These are phyloP conservation scores for Salix udensis DNA, from an alignment of 345 rosid species.

Conservation along the genomic window DNA sequence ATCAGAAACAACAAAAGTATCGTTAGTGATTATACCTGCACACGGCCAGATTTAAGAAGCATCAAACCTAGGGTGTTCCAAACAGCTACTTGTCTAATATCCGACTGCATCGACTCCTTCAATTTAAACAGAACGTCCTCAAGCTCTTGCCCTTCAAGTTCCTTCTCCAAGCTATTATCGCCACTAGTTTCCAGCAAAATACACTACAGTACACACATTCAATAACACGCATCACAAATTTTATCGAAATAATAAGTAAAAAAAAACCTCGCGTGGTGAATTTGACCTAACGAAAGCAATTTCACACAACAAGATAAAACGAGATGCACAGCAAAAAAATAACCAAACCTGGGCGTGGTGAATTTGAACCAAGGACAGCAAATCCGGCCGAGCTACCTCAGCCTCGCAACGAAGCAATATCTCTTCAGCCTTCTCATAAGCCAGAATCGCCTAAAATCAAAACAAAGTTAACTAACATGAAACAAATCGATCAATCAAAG, in stretches of 20 bases:
- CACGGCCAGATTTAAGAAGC: slow-evolving; percentile 80
- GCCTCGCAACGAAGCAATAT: slow-evolving; percentile 71
- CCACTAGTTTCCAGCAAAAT: slow-evolving; percentile 64
- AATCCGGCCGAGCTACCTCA: slow-evolving; percentile 83
- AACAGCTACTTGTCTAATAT: slow-evolving; percentile 70
- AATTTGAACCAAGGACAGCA: slow-evolving; percentile 86
- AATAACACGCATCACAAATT: slow-evolving; percentile 6
- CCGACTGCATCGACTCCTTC: slow-evolving; percentile 67
- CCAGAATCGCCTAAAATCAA: slow-evolving; percentile 61
- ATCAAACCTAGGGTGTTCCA: slow-evolving; percentile 88
- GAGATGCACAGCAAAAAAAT: not conserved
- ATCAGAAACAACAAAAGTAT: slow-evolving; percentile 13
- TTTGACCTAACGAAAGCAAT: not conserved
- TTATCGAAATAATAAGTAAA: slow-evolving; percentile 7
- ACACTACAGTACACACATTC: slow-evolving; percentile 44
- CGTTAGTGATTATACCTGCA: slow-evolving; percentile 50
- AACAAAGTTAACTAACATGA: slow-evolving; percentile 3
- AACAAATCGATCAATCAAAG: not conserved
- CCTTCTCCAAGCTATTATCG: slow-evolving; percentile 61
- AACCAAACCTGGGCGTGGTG: slow-evolving; percentile 88
- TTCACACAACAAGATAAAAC: not conserved
- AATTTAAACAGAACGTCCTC: slow-evolving; percentile 66
- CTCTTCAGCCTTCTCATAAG: slow-evolving; percentile 90
- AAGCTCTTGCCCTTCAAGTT: slow-evolving; percentile 74
- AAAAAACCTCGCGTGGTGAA: no score